Conservation (phyloP, 148 eudicot species). For the Arctostaphylos glauca region DNA sequence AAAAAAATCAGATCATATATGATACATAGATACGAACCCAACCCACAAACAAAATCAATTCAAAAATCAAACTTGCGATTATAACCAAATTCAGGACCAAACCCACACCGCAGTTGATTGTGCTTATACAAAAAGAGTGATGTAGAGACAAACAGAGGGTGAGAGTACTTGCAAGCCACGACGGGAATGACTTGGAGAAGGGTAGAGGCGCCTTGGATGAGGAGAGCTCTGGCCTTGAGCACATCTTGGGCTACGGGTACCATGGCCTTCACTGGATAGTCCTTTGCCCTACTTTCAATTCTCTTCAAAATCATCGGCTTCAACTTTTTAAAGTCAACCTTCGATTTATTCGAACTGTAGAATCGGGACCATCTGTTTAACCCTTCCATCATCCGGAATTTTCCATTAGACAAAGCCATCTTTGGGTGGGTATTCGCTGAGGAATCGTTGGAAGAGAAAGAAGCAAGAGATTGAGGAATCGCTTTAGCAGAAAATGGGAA, state of each 20-base stretch:
- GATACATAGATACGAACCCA: not conserved
- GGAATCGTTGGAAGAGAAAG: not conserved
- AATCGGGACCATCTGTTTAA: constrained; percentile 15
- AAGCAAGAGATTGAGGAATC: not conserved
- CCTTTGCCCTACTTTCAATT: constrained; percentile 53
- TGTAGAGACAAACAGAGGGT: not conserved
- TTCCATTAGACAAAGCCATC: constrained; percentile 17
- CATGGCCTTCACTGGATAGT: constrained; percentile 62
- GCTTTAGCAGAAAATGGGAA: not conserved
- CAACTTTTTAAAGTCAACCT: constrained; percentile 54
- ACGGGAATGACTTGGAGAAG: constrained; percentile 60
- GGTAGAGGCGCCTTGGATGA: constrained; percentile 64
- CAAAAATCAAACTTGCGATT: not conserved
- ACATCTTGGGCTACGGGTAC: constrained; percentile 70
- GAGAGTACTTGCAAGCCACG: constrained; percentile 65
- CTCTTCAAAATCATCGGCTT: constrained; percentile 80
- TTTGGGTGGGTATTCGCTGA: not conserved
- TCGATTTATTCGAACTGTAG: constrained; percentile 20
- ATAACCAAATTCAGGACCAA: not conserved
- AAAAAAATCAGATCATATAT: not conserved
- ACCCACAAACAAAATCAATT: not conserved
- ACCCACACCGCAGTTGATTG: not conserved
- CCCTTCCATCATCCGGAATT: constrained; percentile 3
- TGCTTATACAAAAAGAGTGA: not conserved
- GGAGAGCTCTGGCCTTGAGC: constrained; percentile 45